These are phyloP conservation scores for Alternaria triticimaculans DNA, from an alignment of 2,329 filamentous ascomycete genomes.

Conservation along the genomic window DNA sequence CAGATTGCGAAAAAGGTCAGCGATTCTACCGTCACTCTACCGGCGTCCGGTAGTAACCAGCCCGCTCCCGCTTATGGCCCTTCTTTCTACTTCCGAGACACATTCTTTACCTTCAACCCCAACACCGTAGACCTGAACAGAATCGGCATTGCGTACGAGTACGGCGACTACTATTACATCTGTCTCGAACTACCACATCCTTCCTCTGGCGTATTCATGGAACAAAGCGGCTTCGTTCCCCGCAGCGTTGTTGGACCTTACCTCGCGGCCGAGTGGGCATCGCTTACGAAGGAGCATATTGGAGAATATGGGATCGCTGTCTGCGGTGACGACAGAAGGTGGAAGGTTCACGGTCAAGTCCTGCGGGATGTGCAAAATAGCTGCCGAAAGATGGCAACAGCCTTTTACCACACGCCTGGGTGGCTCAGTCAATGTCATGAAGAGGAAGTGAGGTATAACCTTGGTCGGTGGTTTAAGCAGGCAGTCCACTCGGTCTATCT, in stretches of 20 bases:
- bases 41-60: background rate
- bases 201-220: background rate
- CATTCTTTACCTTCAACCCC: background rate
- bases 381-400: background rate
- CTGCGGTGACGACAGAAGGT: background rate
- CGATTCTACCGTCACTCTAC: background rate
- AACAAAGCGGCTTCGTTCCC: background rate
- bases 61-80: background rate
- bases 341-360: background rate
- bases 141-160: slow-evolving; percentile 10
- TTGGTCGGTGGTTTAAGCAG: background rate
- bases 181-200: background rate
- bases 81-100: background rate
- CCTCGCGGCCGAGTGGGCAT: background rate
- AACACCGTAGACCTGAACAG: slow-evolving; percentile 1
- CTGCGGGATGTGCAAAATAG: background rate
- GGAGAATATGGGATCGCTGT: background rate
- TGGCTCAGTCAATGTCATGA: background rate
- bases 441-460: background rate
- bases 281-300: background rate
- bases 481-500: background rate
- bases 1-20: background rate
- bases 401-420: background rate
- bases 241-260: background rate
- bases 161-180: background rate